Evolutionary conservation across 192 early-diverging fungal species (phyloP).

Genomic region (Diversispora eburnea): DNA sequence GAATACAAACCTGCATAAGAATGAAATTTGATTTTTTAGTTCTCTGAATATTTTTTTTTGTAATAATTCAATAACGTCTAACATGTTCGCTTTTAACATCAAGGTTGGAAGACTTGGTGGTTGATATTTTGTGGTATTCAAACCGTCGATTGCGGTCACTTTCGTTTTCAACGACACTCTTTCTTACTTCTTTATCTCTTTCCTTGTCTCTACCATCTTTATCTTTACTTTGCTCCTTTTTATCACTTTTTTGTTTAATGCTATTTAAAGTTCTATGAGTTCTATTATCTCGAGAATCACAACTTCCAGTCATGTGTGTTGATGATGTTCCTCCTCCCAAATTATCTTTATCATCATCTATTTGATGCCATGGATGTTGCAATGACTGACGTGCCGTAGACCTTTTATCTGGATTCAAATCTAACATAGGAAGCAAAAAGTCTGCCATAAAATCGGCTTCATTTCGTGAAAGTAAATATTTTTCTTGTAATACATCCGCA

Average conservation of each 20-base stretch:
- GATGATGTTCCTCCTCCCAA: neutral
- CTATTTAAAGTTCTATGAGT: neutral
- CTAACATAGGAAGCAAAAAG: slow-evolving; percentile 85
- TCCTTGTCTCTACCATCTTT: neutral
- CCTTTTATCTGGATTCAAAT: slow-evolving; percentile 55
- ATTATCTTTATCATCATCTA: neutral
- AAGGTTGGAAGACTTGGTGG: too few species aligned
- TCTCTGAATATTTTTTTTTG: too few species aligned
- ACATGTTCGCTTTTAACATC: too few species aligned
- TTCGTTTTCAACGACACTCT: too few species aligned
- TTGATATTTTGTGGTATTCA: too few species aligned
- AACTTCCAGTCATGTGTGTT: neutral
- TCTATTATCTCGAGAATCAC: neutral
- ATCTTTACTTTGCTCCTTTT: neutral
- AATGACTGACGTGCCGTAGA: slow-evolving; percentile 55
- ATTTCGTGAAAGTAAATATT: slow-evolving; percentile 69
- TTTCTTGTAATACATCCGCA: slow-evolving; percentile 81
- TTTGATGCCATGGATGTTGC: slow-evolving; percentile 52
- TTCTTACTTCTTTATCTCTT: too few species aligned
- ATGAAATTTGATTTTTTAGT: too few species aligned
- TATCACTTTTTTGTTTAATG: neutral
- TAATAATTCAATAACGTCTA: too few species aligned
- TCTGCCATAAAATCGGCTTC: slow-evolving; percentile 73
- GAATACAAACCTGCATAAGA: too few species aligned
- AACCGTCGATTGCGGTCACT: too few species aligned